phyloP scores from a whole-genome alignment of 257 asterid genomes.

The Ilex asprella region DNA sequence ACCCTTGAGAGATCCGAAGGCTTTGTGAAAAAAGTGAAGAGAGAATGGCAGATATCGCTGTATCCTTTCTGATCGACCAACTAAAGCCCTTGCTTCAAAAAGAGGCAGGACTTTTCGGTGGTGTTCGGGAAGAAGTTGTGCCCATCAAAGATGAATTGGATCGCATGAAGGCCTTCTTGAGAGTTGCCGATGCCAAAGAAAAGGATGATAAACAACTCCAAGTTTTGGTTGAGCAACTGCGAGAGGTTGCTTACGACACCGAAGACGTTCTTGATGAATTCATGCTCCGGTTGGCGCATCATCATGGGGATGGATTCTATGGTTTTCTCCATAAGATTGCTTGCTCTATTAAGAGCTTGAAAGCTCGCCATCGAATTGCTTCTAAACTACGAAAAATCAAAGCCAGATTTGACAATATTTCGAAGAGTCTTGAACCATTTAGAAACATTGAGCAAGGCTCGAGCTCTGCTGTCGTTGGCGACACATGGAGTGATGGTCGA shows the following conservation, averaged over 20 bases:
- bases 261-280: constrained; percentile 21
- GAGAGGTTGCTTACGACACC: constrained; percentile 12
- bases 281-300: constrained; percentile 7
- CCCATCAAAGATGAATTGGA: constrained; percentile 13
- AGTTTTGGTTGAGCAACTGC: constrained; percentile 9
- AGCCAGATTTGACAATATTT: constrained; percentile 7
- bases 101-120: not conserved
- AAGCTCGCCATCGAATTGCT: constrained; percentile 16
- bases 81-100: too few species aligned
- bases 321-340: constrained; percentile 3
- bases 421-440: too few species aligned
- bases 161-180: constrained; percentile 9
- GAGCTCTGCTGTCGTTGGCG: too few species aligned
- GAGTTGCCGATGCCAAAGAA: constrained; percentile 10
- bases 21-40: too few species aligned
- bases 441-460: too few species aligned
- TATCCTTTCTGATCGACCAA: too few species aligned
- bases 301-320: constrained; percentile 2
- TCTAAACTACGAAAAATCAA: constrained; percentile 16
- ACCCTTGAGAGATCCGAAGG: too few species aligned
- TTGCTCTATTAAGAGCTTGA: constrained; percentile 10
- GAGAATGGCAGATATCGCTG: too few species aligned
- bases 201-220: constrained; percentile 7
- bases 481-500: too few species aligned
- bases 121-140: constrained; percentile 2